Evolutionary conservation across 768 basidiomycete species (phyloP), one percentile per base, ranked within the genome.

Genomic region (Lactarius vividus): DNA sequence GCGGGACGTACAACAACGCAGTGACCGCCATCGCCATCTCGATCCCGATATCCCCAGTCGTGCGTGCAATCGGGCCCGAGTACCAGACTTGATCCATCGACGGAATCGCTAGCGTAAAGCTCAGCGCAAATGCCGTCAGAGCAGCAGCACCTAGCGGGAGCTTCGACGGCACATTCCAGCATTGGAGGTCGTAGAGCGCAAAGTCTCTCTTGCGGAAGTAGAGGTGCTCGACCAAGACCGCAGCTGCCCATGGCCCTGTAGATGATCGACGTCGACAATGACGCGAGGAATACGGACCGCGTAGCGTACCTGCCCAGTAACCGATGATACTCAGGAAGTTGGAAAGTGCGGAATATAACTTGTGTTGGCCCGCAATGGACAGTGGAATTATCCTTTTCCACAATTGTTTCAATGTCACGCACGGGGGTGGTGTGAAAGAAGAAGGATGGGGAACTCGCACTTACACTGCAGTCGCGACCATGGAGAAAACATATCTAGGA

Each of bases 31-130:
- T 84, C 0, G 87, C 87, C 18, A 86, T 74, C 65, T 88, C 79
- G 44, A 92, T 82, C 3, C 88, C 91, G 60, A 92, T 85, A 73
- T 92, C 91, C 3, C 91, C 91, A 13, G 86, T 80, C 9, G 71
- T 76, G 40, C 72, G 70, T 4, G 88, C 89, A 26, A 92, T 85
- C 0, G 89, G 89, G 0, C 91, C 91, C 3, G 77, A 75, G 72
- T 84, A 92, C 85, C 86, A 91, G 16, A 79, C 83, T 71, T 93
- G 89, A 64, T 83, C 77, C 85, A 93, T 92, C 58, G 79, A 84
- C 9, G 88, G 85, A 6, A 91, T 77, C 26, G 88, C 76, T 23
- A 90, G 77, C 9, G 76, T 83, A 61, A 85, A 85, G 2, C 85
- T 78, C 15, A 83, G 77, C 0, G 79, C 62, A 57, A 80, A 79